phyloP scores from a whole-genome alignment of 2,329 filamentous ascomycete species.

The Talaromyces amestolkiae region DNA sequence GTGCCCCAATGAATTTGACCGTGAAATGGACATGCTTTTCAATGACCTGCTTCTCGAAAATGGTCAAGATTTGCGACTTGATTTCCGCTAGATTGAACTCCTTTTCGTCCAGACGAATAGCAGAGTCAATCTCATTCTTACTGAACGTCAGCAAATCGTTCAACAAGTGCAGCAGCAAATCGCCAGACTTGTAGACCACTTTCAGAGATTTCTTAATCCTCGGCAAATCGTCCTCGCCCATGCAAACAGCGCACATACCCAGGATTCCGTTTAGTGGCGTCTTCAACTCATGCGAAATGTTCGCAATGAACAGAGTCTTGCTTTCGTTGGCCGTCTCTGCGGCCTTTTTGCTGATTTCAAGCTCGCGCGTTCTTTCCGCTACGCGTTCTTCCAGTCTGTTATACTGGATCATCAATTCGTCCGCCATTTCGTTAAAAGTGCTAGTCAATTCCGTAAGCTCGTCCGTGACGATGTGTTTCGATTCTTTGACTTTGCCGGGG shows the following conservation, averaged over 20 bases:
- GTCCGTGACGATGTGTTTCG: conserved; percentile 74
- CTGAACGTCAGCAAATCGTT: conserved; percentile 90
- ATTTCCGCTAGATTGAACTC: conserved; percentile 85
- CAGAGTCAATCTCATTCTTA: conserved; percentile 89
- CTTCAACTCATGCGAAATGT: conserved; percentile 79
- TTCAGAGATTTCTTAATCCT: conserved; percentile 80
- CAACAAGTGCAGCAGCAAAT: conserved; percentile 78
- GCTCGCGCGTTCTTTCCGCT: conserved; percentile 73
- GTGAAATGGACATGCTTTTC: conserved; percentile 73
- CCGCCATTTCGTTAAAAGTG: conserved; percentile 92
- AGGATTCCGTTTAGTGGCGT: conserved; percentile 90
- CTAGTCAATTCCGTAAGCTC: conserved; percentile 78
- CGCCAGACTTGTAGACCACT: conserved; percentile 84
- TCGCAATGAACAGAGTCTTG: conserved; percentile 95
- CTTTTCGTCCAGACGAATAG: conserved; percentile 75
- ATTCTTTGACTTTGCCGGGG: conserved; percentile 74
- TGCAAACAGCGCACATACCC: conserved; percentile 88
- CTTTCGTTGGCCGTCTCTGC: conserved; percentile 94
- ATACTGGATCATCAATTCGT: conserved; percentile 85
- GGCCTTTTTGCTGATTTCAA: conserved; percentile 86
- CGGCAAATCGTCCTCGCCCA: conserved; percentile 79
- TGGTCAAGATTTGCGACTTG: conserved; percentile 74
- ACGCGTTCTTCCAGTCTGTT: conserved; percentile 80
- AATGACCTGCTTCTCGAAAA: conserved; percentile 85
- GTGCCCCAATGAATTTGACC: conserved; percentile 66